Evolutionary conservation across 2,329 filamentous ascomycete genomes (phyloP).

Genomic region (Colletotrichum sp.): DNA sequence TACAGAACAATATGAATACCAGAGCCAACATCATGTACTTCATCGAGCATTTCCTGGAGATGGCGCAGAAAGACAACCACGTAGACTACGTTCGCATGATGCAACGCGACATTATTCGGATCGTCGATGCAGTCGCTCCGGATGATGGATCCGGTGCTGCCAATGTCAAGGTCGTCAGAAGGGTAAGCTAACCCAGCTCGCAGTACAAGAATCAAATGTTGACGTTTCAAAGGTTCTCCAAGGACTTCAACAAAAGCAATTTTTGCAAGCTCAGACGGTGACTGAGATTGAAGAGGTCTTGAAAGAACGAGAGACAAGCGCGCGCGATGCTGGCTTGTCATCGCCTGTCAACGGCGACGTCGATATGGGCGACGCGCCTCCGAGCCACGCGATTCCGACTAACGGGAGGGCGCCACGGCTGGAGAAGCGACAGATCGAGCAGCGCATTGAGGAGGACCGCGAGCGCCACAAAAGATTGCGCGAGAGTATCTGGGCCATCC

Average conservation of each 20-base stretch:
- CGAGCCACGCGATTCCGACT: conserved; percentile 45
- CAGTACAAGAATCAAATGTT: background rate
- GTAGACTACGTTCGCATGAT: conserved; percentile 91
- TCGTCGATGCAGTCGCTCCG: conserved; percentile 91
- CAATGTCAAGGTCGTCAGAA: conserved; percentile 91
- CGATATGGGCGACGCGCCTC: conserved; percentile 45
- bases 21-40: conserved; percentile 99
- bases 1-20: conserved; percentile 91
- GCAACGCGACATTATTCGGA: conserved; percentile 87
- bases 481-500: conserved; percentile 93
- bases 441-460: conserved; percentile 94
- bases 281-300: conserved; percentile 83
- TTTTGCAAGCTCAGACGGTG: conserved; percentile 78
- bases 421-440: conserved; percentile 90
- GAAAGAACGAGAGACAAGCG: conserved; percentile 74
- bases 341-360: conserved; percentile 52
- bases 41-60: conserved; percentile 91
- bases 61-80: conserved; percentile 78
- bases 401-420: conserved; percentile 47
- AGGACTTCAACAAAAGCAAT: conserved; percentile 71
- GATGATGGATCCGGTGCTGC: conserved; percentile 86
- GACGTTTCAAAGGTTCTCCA: conserved; percentile 62
- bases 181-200: conserved; percentile 53
- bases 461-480: conserved; percentile 91
- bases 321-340: conserved; percentile 58